Evolutionary conservation across 257 asterid genomes (phyloP).

Genomic region (Salvia splendens): DNA sequence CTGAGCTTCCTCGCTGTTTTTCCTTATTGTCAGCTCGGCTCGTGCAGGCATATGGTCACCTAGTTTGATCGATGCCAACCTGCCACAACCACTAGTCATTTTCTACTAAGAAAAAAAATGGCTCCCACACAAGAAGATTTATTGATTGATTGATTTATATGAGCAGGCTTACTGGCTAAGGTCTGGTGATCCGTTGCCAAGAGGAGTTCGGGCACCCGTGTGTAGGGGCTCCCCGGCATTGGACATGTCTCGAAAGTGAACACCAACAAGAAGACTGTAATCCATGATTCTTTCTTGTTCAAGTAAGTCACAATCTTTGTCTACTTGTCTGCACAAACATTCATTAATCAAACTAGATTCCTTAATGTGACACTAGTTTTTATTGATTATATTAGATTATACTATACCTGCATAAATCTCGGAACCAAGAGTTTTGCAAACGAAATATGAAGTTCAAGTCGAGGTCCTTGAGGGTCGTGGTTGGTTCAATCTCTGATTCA

Average conservation of each 20-base stretch:
- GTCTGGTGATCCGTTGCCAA: constrained; percentile 40
- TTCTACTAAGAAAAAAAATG: too few relatives aligned
- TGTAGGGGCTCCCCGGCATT: constrained; percentile 59
- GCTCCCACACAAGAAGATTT: too few relatives aligned
- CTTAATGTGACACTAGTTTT: too few relatives aligned
- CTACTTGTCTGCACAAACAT: constrained; percentile 74
- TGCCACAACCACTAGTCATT: constrained; percentile 14
- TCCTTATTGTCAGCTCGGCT: constrained; percentile 75
- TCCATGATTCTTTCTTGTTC: constrained; percentile 97
- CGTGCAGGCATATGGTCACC: constrained; percentile 74
- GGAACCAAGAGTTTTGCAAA: constrained; percentile 65
- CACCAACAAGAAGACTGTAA: constrained; percentile 87
- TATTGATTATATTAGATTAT: too few relatives aligned
- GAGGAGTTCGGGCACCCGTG: constrained; percentile 34
- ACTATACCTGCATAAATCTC: constrained; percentile 71
- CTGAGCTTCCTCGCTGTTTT: constrained; percentile 52
- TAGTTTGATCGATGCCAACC: constrained; percentile 46
- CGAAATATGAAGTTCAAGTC: constrained; percentile 88
- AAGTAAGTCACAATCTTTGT: constrained; percentile 86
- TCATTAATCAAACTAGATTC: too few relatives aligned
- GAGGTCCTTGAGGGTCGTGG: constrained; percentile 92
- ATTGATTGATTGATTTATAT: too few relatives aligned
- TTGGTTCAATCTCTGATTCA: constrained; percentile 76
- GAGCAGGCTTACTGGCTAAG: constrained; percentile 34
- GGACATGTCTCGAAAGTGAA: constrained; percentile 75